Base-by-base conservation (phyloP, 177 flowering plant species). In the Telopea speciosissima region DNA sequence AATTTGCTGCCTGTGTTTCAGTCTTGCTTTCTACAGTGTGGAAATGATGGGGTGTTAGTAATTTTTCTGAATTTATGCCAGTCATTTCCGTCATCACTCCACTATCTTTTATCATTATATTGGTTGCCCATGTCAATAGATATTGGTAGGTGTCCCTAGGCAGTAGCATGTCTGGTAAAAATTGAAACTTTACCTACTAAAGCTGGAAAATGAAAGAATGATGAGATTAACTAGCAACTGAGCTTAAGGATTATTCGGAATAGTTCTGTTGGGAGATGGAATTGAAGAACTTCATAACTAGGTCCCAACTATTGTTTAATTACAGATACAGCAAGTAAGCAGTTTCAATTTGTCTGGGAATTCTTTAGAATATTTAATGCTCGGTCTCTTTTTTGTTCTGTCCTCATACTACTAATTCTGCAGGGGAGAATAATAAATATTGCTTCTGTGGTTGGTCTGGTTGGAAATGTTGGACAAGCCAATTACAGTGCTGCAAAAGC, bases 401-500 rank as follows among this genome's bases (percentile, higher is more conserved):
- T 17, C 54, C 54, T 49, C 14, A 1, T 26, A 49, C 19, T 68
- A 11, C 17, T 67, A 21, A 66, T 68, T 73, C 28, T 78, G 69
- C 88, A 95, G 98, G 99, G 99, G 72, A 89, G 92, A 74, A 88
- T 93, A 25, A 85, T 95, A 73, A 95, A 91, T 70, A 86, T 95
- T 68, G 83, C 97, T 45, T 95, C 99, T 60, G 95, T 95, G 76
- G 99, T 91, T 81, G 97, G 99, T 69, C 82, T 95, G 54, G 85
- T 87, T 70, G 99, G 99, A 33, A 95, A 91, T 68, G 78, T 73
- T 69, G 98, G 98, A 63, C 99, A 95, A 82, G 95, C 99, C 72
- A 95, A 95, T 75, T 93, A 93, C 74, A 88, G 96, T 84, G 98
- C 99, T 73, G 96, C 99, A 69, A 95, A 95, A 82, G 99, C 99